Base-by-base conservation (phyloP, 108 stramenopile species). In the Licmophora abbreviata region DNA sequence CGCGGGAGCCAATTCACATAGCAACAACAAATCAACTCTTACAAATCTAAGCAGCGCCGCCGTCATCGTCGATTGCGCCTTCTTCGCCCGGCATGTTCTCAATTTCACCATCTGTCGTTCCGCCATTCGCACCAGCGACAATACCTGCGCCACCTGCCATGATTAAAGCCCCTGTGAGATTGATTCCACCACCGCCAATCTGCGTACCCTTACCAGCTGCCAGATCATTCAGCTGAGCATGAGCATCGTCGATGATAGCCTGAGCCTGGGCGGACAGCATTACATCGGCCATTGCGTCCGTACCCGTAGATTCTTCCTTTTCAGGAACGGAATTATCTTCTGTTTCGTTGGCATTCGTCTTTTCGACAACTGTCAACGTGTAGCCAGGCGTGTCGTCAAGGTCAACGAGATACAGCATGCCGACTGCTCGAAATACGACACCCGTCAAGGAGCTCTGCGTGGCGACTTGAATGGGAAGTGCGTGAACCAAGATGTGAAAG, bases 401-500 rank as follows among this genome's bases (percentile, higher is more conserved):
- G 29, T 66, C 53, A 6, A 66, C 58, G 44, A 66, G 32, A 34
- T 66, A 66, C 57, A 66, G 49, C 64, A 66, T 66, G 25, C 64
- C 58, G 8, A 66, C 58, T 1, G 58, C 56, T 17, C 64, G 64
- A 49, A 66, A 46, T 18, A 66, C 58, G 11, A 66, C 64, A 21
- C 51, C 51, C 7, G 58, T 59, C 12, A 66, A 48, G 12, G 36
- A 38, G 11, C 45, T 48, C 27, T 66, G 64, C 8, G 43, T 15
- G 1, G 58, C 64, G 6, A 66, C 58, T 47, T 66, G 64, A 32
- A 66, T 58, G 12, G 64, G 64, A 50, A 66, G 40, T 9, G 64
- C 64, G 46, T 66, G 64, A n/a, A 66, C 58, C 51, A 66, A 52
- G 23, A 66, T 53, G 44, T 66, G 64, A 50, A 59, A 66, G 3